A percentile compares a stretch with the other conserved stretches of the same genome.
These are phyloP conservation scores for Alternaria sp. DNA, from an alignment of 2,329 filamentous ascomycete genomes.

Conservation along the genomic window DNA sequence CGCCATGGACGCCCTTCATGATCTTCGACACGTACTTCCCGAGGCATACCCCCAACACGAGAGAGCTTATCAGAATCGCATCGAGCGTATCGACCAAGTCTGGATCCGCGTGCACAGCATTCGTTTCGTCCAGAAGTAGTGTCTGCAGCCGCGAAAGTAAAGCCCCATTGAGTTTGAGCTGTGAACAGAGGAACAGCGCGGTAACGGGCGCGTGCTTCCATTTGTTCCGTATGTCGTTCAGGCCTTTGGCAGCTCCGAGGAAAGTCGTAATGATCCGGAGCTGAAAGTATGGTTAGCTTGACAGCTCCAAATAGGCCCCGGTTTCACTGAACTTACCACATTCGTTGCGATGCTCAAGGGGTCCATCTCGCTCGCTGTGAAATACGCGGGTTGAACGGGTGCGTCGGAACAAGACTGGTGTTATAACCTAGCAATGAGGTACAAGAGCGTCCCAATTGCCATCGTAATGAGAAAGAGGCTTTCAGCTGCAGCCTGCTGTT, in stretches of 20 bases:
- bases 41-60: background rate
- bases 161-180: background rate
- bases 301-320: too few relatives aligned
- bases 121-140: background rate
- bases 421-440: background rate
- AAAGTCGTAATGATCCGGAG: background rate
- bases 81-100: background rate
- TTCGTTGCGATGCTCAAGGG: background rate
- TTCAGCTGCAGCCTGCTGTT: background rate
- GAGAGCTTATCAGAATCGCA: background rate
- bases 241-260: background rate
- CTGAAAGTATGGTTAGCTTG: background rate
- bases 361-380: background rate
- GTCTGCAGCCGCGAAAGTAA: background rate
- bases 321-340: background rate
- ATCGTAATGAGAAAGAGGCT: background rate
- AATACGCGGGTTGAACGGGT: background rate
- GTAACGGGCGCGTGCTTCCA: background rate
- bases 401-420: background rate
- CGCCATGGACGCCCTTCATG: background rate
- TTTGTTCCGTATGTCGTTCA: background rate
- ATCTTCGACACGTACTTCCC: background rate
- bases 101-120: background rate
- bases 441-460: background rate
- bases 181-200: background rate